Base-by-base conservation (phyloP, 1,139 yeast genomes). In the Taphrina wiesneri region DNA sequence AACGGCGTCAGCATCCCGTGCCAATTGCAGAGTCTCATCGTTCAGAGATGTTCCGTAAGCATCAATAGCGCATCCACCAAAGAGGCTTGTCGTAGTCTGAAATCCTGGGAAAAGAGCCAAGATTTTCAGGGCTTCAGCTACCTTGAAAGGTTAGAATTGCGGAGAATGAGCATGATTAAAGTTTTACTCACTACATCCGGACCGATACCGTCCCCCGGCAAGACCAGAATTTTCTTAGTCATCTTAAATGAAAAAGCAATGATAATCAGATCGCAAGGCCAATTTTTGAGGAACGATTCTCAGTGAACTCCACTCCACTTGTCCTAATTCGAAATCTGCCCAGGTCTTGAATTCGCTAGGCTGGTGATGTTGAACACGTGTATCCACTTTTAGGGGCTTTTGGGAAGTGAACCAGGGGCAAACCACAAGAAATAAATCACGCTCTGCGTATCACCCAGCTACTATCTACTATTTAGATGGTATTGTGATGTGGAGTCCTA, bases 41-140 rank as follows among this genome's bases (percentile, higher is more conserved):
- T 97, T 90, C 71, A 93, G 82, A 67, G 99, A 97, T 54, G 76
- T 85, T 64, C 99, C 99, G 56, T 96, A 87, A 68, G 97, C 97
- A 76, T 93, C 99, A 75, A 93, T 92, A 62, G 98, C 96, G 65
- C 98, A 97, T 72, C 99, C 99, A 69, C 99, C 99, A 73, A 93
- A 92, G 73, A 92, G 82, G 74, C 91, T 96, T 70, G 69, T 69
- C 41, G 79, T 75, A 39, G 92, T 87, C 62, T 87, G 84, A 66
- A 77, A 84, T 69, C 81, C 82, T 72, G 85, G 85, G 72, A 93
- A 88, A 65, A 96, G 90, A 68, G 85, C 81, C 69, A 93, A 82
- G 41, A 93, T 97, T 77, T 92, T 93, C 74, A 92, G 85, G 59
- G 99, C 97, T 80, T 92, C 98, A 36, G 80, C 85, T 67, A 90